Evolutionary conservation across 352 stramenopile genomes (phyloP).

Genomic region (Phytopythium mirpurense): DNA sequence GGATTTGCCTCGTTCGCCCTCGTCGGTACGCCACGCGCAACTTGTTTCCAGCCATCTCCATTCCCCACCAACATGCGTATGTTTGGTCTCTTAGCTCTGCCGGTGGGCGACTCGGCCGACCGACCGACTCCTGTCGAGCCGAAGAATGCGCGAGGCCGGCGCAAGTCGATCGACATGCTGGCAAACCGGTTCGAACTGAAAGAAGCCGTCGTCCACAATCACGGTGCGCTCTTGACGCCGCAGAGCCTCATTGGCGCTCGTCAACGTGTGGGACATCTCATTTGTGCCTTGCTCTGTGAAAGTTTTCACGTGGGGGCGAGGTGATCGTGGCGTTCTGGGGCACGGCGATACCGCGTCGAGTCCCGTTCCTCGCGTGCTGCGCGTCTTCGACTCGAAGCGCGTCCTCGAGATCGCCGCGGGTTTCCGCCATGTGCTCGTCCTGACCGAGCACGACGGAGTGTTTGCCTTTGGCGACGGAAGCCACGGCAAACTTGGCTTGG

Average conservation of each 20-base stretch:
- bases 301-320: conserved; percentile 75
- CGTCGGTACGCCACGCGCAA: conserved; percentile 26
- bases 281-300: neutral
- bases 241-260: too few relatives aligned
- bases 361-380: conserved; percentile 34
- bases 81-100: conserved; percentile 9
- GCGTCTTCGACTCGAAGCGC: conserved; percentile 47
- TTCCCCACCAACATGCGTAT: neutral
- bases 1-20: conserved; percentile 67
- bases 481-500: conserved; percentile 48
- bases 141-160: conserved; percentile 10
- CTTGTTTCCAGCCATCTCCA: neutral
- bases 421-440: conserved; percentile 54
- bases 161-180: conserved; percentile 13
- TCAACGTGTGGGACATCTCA: neutral
- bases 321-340: conserved; percentile 51
- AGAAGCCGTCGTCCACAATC: conserved; percentile 19
- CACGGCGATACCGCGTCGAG: conserved; percentile 42
- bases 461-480: conserved; percentile 65
- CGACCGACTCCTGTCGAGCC: conserved; percentile 7
- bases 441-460: conserved; percentile 64
- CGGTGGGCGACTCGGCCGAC: conserved; percentile 9
- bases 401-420: conserved; percentile 52
- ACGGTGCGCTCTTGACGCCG: conserved; percentile 12
- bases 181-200: conserved; percentile 15